Base-by-base conservation (phyloP, 1,139 yeast genomes). In the Blastobotrys serpentis region DNA sequence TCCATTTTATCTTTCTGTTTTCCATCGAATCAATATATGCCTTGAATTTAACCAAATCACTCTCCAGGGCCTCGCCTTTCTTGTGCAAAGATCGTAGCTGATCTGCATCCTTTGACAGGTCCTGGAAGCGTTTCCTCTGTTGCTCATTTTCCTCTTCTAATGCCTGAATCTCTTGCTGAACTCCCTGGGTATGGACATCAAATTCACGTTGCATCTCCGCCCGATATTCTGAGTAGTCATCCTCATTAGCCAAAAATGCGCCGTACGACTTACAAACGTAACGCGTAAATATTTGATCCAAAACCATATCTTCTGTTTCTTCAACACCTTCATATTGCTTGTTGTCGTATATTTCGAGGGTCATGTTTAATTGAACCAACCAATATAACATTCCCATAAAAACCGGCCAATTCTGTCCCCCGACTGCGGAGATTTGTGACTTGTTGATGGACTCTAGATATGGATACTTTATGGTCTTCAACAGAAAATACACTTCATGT, bases 391-490 rank as follows among this genome's bases (percentile, higher is more conserved):
- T 79, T 1, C 94, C 96, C 46, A 89, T 68, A 59, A 87, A 85
- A 18, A 79, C 77, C 14, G 88, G 90, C 97, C 97, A 88, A 59
- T 84, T 84, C 51, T 84, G 84, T 1, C 96, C 95, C 1, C 96
- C 96, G 5, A 88, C 96, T 0, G 96, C 96, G 43, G 90, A 82
- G 29, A 89, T 82, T 63, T 87, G 95, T 0, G 92, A 83, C 60
- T 89, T 80, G 64, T 84, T 86, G 41, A 89, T 82, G 0, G 86
- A 74, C 40, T 86, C 95, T 50, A 88, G 66, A 64, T 84, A 87
- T 1, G 98, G 97, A 61, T 89, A 90, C 46, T 78, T 79, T 52
- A 88, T 67, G 26, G 75, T 74, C 60, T 80, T 82, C 56, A 90
- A 69, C 13, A 87, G 69, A 17, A 77, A 74, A 56, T 82, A 83